Percentiles rank a stretch among this genome's conserved stretches.
These are phyloP conservation scores for Taphrina deformans DNA, from an alignment of 1,139 yeast species.

Conservation along the genomic window DNA sequence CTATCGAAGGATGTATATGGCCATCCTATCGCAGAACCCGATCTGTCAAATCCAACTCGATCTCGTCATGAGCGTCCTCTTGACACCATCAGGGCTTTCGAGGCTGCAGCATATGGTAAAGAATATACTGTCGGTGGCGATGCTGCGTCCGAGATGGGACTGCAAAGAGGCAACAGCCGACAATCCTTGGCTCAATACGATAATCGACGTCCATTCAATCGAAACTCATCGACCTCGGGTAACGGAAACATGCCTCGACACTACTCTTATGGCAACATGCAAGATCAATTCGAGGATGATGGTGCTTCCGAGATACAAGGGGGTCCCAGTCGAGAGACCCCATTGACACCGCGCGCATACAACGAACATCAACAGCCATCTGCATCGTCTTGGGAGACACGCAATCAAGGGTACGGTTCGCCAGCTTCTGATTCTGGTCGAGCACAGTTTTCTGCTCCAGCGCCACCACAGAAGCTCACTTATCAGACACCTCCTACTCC, in stretches of 20 bases:
- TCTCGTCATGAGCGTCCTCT: conserved; percentile 90
- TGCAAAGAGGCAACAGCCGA: conserved; percentile 10
- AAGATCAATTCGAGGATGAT: conserved; percentile 22
- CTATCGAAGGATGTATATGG: conserved; percentile 72
- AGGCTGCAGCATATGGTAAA: conserved; percentile 63
- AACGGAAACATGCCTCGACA: conserved; percentile 9
- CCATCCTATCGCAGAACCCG: conserved; percentile 64
- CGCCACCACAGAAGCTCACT: conserved; percentile 14
- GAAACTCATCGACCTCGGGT: conserved; percentile 13
- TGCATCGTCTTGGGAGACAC: background rate
- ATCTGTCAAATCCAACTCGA: conserved; percentile 88
- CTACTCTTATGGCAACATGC: conserved; percentile 14
- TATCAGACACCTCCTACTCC: conserved; percentile 28
- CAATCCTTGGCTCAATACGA: conserved; percentile 7
- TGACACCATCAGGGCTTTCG: conserved; percentile 90
- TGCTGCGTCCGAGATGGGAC: conserved; percentile 9
- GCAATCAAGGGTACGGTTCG: conserved; percentile 23
- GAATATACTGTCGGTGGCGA: conserved; percentile 17
- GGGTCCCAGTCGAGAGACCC: conserved; percentile 1
- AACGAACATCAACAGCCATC: conserved; percentile 4
- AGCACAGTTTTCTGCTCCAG: conserved; percentile 11
- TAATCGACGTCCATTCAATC: background rate
- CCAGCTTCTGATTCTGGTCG: conserved; percentile 28
- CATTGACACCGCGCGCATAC: background rate
- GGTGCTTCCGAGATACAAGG: conserved; percentile 14